Base-by-base conservation (phyloP, 805 yeast genomes). In the Yamadazyma sp. region DNA sequence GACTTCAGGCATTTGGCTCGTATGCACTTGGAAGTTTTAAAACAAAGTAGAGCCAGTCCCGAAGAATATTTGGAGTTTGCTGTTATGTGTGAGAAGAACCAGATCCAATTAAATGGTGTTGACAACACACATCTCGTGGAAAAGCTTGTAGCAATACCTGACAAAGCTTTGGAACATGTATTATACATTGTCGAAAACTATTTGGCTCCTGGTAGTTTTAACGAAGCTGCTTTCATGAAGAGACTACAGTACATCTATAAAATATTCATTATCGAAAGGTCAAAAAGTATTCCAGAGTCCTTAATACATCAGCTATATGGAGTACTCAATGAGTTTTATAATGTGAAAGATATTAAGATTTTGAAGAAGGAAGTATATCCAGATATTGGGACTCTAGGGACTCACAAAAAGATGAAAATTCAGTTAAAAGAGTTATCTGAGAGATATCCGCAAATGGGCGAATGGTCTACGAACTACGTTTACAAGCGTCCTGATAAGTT, bases 121-220 rank as follows among this genome's bases (percentile, higher is more conserved):
- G 60, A 55, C 30, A 48, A 51, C 33, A 43, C 45, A 34, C 21
- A 25, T 6, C 20, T 59, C 6, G 30, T 53, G 12, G 25, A 29
- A 3, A 41, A 42, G 13, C 14, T 49, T n/a, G 12, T 41, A 11
- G 32, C 30, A 4, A 12, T 36, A 8, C 12, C 12, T 6, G 28
- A 32, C 3, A 32, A 33, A 8, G 35, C 27, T 8, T 20, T 43
- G n/a, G 15, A 36, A 6, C 14, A 13, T 10, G 44, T 57, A 7
- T 42, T 66, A 5, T 30, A 38, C 5, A 40, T 49, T 14, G 52
- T 60, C 37, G 71, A 67, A 43, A 43, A 51, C n/a, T 47, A 55
- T 41, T 48, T 67, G 32, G 57, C 60, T 9, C 21, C 50, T 9
- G 65, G 62, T 5, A 64, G 55, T 43, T 54, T 62, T 53, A 52